Conservation (phyloP, 441 rosid genomes). For the Erysimum cheiri region DNA sequence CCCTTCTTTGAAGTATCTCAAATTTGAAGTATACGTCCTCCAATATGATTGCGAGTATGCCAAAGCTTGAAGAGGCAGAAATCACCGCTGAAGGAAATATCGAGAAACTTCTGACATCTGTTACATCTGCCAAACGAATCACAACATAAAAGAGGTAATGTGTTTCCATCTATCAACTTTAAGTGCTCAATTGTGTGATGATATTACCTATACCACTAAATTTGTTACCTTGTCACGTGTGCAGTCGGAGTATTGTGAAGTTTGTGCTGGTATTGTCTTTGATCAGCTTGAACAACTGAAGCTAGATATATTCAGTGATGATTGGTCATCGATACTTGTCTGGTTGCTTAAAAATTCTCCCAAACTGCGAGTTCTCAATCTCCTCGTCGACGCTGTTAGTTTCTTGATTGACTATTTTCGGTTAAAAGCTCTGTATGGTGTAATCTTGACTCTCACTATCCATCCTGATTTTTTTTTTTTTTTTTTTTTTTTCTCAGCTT, state of each 20-base stretch:
- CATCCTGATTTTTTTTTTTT: no score
- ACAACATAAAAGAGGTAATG: background rate
- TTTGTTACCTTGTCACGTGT: no score
- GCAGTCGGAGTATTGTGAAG: no score
- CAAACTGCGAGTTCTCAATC: background rate
- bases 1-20: background rate
- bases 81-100: background rate
- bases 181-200: no score
- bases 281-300: no score
- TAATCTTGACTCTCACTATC: background rate
- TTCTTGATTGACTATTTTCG: background rate
- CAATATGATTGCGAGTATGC: background rate
- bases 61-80: background rate
- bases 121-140: background rate
- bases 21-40: no score
- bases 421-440: background rate
- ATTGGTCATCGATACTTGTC: background rate
- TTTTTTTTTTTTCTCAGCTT: no score
- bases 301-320: background rate
- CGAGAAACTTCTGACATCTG: background rate
- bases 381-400: background rate
- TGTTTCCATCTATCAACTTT: background rate
- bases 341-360: background rate
- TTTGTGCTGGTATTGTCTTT: no score
- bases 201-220: no score